phyloP scores from a whole-genome alignment of 106 monocot species.

The Dendrobium huoshanense region DNA sequence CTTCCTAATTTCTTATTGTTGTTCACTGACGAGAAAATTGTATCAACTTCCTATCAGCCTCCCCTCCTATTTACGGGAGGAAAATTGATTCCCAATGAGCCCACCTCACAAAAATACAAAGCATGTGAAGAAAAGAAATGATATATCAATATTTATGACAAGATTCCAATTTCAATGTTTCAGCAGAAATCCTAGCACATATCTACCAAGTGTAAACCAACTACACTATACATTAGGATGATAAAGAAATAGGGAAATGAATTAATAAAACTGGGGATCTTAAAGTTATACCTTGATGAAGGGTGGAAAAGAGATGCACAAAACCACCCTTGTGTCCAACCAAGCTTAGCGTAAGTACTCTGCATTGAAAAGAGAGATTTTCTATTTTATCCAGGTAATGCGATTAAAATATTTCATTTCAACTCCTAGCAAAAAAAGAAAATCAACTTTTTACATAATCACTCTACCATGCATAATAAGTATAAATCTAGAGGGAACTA shows the following conservation, averaged over 20 bases:
- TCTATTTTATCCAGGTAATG: background rate
- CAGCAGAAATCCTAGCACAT: background rate
- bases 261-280: background rate
- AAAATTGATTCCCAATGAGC: no score
- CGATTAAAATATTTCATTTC: background rate
- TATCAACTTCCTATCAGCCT: no score
- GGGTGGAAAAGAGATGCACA: constrained; percentile 56
- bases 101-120: no score
- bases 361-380: constrained; percentile 23
- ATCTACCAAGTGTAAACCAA: background rate
- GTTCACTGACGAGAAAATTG: no score
- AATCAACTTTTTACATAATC: background rate
- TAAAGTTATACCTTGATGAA: constrained; percentile 60
- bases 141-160: no score
- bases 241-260: background rate
- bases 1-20: no score
- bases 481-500: background rate
- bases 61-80: no score
- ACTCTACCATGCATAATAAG: background rate
- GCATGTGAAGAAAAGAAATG: no score
- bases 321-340: constrained; percentile 79
- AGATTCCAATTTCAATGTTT: background rate
- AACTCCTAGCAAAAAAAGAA: background rate
- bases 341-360: constrained; percentile 78
- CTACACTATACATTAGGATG: background rate